Conservation (phyloP, 176 grass and related monocot species). For the Musa beccarii region DNA sequence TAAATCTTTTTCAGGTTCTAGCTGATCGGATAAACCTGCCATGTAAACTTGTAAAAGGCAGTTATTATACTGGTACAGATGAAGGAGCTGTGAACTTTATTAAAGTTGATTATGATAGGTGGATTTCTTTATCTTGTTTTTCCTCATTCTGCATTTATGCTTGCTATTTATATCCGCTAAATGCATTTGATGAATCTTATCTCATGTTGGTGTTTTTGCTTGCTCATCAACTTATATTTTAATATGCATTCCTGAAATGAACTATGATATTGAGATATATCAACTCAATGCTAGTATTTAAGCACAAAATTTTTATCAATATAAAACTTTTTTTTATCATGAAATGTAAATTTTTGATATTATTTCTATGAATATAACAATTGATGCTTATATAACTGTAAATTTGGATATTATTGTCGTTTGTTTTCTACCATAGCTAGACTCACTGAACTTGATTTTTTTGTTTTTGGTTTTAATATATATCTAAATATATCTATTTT, state of each 20-base stretch:
- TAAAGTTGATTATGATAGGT: slow-evolving; percentile 91
- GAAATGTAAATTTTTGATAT: neutral
- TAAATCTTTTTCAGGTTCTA: slow-evolving; percentile 44
- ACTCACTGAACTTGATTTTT: neutral
- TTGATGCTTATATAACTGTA: neutral
- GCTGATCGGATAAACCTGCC: slow-evolving; percentile 83
- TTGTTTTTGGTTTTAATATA: neutral
- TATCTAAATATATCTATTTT: neutral
- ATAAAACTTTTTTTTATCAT: neutral
- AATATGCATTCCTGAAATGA: neutral
- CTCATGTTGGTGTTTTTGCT: neutral
- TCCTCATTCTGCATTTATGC: neutral
- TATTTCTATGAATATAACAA: neutral
- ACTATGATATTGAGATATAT: neutral
- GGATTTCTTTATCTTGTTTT: slow-evolving; percentile 8
- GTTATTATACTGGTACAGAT: slow-evolving; percentile 82
- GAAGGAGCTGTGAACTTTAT: slow-evolving; percentile 96
- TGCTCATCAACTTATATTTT: neutral
- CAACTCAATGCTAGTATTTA: neutral
- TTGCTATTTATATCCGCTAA: neutral
- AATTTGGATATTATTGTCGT: neutral
- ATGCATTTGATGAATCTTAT: neutral
- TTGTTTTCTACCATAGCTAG: neutral
- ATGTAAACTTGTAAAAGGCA: slow-evolving; percentile 95
- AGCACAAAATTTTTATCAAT: neutral